Evolutionary conservation across 768 basidiomycete genomes (phyloP).

Genomic region (Boletellus ananas): DNA sequence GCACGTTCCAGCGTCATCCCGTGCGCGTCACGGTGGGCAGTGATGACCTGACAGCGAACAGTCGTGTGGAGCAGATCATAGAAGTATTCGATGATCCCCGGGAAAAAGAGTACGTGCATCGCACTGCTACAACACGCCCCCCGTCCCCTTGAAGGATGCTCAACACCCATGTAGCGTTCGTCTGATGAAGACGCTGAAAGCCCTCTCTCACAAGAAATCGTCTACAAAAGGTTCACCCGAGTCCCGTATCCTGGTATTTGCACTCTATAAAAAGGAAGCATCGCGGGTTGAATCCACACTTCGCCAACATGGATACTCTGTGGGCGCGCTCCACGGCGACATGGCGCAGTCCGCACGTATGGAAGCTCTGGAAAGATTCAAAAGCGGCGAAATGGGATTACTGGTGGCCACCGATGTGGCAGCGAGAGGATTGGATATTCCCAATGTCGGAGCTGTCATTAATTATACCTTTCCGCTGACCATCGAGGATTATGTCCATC

Average conservation of each 20-base stretch:
- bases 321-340: slow-evolving; percentile 87
- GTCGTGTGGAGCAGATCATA: slow-evolving; percentile 87
- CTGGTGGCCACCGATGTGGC: slow-evolving; percentile 98
- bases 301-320: slow-evolving; percentile 66
- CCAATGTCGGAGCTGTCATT: slow-evolving; percentile 89
- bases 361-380: slow-evolving; percentile 83
- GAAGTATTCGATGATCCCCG: slow-evolving; percentile 86
- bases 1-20: slow-evolving; percentile 81
- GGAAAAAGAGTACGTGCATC: slow-evolving; percentile 73
- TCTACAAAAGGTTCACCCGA: slow-evolving; percentile 46
- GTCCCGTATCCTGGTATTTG: slow-evolving; percentile 84
- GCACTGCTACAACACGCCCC: not conserved
- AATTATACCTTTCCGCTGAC: slow-evolving; percentile 99
- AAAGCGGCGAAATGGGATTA: slow-evolving; percentile 71
- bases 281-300: slow-evolving; percentile 84
- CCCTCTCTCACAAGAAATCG: slow-evolving; percentile 59
- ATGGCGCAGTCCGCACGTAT: slow-evolving; percentile 81
- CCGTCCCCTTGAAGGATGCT: not conserved
- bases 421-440: slow-evolving; percentile 95
- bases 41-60: slow-evolving; percentile 93
- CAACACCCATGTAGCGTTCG: slow-evolving; percentile 44
- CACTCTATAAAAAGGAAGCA: slow-evolving; percentile 96
- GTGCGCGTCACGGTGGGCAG: slow-evolving; percentile 92
- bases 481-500: slow-evolving; percentile 89
- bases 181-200: slow-evolving; percentile 52